Evolutionary conservation across 2,329 filamentous ascomycete genomes (phyloP), one percentile per base, ranked within the genome.

Genomic region (Monosporascus cannonballus): DNA sequence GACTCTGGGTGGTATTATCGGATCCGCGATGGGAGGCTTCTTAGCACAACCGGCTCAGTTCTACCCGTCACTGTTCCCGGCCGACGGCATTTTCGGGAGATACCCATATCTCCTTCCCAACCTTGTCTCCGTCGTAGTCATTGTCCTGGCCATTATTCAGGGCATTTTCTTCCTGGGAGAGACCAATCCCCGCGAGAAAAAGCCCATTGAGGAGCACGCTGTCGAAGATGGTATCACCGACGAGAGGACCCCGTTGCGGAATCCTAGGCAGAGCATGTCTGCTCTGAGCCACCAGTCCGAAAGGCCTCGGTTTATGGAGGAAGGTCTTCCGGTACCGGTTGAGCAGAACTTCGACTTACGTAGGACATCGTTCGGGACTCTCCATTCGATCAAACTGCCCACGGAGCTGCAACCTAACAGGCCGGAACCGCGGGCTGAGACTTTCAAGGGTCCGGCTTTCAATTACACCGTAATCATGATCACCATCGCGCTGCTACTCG

Each of bases 81-180:
- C 63, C 25, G 71, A 73, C 25, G 72, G 72, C 1, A 44, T 74
- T 1, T 74, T 74, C 47, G 85, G 85, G 42, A 76, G 78, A 7
- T 89, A 86, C 60, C 87, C 88, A 0, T 92, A 89, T 59, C 75
- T 89, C n/a, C 71, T 79, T 6, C 86, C 86, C 1, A 90, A 89
- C 60, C 60, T 89, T 1, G 73, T 87, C 49, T 81, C 84, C 0
- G 84, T 85, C 0, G 73, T 67, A 2, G 74, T 88, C 9, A 74
- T 89, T 34, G 58, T 81, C 2, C 57, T 87, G 5, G 86, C 89
- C 58, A 74, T 88, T 36, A 61, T 81, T 8, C 63, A 88, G 47
- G 80, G 82, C n/a, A 72, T 78, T 47, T 62, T 87, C 25, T 85
- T 86, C 59, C 71, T 91, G 18, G 71, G 74, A 36, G 72, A 75